Evolutionary conservation across 208 protist species (phyloP).

Genomic region (Angomonas deanei): DNA sequence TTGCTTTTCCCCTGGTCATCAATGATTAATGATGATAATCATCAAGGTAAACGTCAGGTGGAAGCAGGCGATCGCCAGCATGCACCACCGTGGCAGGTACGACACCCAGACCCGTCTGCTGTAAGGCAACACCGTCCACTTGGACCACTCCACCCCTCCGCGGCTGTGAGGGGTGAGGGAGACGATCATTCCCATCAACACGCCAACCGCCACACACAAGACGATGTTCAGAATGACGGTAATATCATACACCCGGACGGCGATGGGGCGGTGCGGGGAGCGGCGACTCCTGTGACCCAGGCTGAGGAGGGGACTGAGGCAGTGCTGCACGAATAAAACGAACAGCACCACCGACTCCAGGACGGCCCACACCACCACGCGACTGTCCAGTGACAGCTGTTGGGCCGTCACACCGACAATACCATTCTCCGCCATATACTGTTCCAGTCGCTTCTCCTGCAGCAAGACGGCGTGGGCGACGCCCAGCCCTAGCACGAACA

Average conservation of each 20-base stretch:
- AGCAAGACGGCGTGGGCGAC: slow-evolving; percentile 20
- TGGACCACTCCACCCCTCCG: slow-evolving; percentile 29
- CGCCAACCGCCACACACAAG: slow-evolving; percentile 12
- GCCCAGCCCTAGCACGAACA: slow-evolving; percentile 24
- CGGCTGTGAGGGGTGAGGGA: slow-evolving; percentile 16
- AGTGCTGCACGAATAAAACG: slow-evolving; percentile 13
- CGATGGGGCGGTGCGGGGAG: neutral
- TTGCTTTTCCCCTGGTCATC: neutral
- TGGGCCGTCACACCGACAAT: neutral
- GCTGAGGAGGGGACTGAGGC: slow-evolving; percentile 12
- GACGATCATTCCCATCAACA: slow-evolving; percentile 32
- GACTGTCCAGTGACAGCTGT: slow-evolving; percentile 13
- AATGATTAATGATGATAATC: slow-evolving; percentile 36
- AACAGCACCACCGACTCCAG: slow-evolving; percentile 16
- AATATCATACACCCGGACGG: slow-evolving; percentile 6
- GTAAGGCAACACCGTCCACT: slow-evolving; percentile 22
- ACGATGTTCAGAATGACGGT: neutral
- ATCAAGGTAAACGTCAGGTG: slow-evolving; percentile 12
- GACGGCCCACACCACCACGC: slow-evolving; percentile 28
- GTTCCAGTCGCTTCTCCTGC: neutral
- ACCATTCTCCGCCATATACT: neutral
- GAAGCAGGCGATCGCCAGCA: slow-evolving; percentile 19
- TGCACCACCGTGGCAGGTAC: slow-evolving; percentile 31
- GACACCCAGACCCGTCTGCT: slow-evolving; percentile 24
- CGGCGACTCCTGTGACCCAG: slow-evolving; percentile 17